phyloP scores from a whole-genome alignment of 176 grass and related monocot species.

The Dactylis glomerata region DNA sequence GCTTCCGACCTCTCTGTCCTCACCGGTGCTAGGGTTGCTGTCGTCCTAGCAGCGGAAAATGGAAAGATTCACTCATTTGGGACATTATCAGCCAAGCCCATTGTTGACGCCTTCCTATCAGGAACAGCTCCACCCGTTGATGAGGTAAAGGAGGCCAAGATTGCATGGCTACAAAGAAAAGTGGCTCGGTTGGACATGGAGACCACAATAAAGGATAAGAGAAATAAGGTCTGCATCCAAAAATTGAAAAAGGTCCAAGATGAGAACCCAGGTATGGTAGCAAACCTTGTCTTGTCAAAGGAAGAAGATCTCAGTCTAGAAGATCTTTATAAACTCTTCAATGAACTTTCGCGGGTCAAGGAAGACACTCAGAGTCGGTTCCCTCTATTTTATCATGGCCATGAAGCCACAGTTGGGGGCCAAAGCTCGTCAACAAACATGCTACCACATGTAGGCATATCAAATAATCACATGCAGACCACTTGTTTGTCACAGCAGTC shows the following conservation, averaged over 20 bases:
- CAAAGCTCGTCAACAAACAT: background rate
- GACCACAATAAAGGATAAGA: background rate
- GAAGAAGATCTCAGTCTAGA: background rate
- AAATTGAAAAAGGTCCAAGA: background rate
- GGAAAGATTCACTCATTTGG: too few relatives aligned
- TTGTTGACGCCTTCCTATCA: too few relatives aligned
- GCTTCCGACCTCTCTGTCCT: too few relatives aligned
- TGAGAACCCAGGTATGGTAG: background rate
- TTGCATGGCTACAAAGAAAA: too few relatives aligned
- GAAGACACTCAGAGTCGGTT: background rate
- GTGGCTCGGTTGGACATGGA: too few relatives aligned
- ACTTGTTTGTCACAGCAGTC: background rate
- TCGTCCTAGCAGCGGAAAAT: too few relatives aligned
- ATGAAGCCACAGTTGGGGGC: background rate
- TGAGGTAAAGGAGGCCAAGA: too few relatives aligned
- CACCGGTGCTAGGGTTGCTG: too few relatives aligned
- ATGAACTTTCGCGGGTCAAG: background rate
- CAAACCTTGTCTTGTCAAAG: background rate
- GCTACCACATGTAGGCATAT: background rate
- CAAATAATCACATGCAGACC: background rate
- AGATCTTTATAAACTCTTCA: background rate
- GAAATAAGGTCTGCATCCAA: background rate
- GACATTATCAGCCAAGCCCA: too few relatives aligned
- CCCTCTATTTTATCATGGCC: background rate
- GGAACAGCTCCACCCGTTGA: too few relatives aligned